Conservation (phyloP, 441 rosid species). For the Kokia cookei region DNA sequence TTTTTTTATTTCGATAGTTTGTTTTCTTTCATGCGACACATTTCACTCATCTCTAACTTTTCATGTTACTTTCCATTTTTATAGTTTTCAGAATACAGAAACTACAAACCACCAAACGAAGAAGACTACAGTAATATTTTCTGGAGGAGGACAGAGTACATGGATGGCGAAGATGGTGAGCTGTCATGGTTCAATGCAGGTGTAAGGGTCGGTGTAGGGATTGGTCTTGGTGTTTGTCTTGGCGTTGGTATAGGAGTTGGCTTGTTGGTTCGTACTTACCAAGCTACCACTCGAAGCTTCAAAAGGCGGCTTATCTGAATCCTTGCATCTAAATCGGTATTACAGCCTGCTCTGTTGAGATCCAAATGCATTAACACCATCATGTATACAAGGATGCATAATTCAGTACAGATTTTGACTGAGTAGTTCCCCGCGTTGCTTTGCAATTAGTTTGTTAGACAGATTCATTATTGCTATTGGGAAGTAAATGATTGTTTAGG, state of each 20-base stretch:
- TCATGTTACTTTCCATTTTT: slow-evolving; percentile 1
- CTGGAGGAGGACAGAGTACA: slow-evolving; percentile 57
- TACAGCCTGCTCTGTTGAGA: neutral
- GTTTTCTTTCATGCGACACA: neutral
- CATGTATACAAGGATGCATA: slow-evolving; percentile 4
- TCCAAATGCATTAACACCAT: slow-evolving; percentile 19
- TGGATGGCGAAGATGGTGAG: slow-evolving; percentile 73
- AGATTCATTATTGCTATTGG: neutral
- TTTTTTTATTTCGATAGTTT: neutral
- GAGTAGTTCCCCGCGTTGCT: slow-evolving; percentile 8
- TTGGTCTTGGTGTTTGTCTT: slow-evolving; percentile 81
- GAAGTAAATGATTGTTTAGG: slow-evolving; percentile 8
- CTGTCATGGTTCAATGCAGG: slow-evolving; percentile 94
- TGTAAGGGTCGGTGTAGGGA: slow-evolving; percentile 87
- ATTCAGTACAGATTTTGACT: slow-evolving; percentile 43
- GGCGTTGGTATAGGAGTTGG: slow-evolving; percentile 87
- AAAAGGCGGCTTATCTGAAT: slow-evolving; percentile 51
- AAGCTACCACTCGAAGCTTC: slow-evolving; percentile 61
- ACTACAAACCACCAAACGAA: slow-evolving; percentile 40
- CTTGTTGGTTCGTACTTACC: slow-evolving; percentile 68
- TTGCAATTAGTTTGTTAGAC: slow-evolving; percentile 1
- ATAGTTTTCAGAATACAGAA: slow-evolving; percentile 46
- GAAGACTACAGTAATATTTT: slow-evolving; percentile 56
- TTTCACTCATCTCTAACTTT: slow-evolving; percentile 1
- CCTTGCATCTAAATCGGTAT: neutral